Evolutionary conservation across 345 rosid species (phyloP).

Genomic region (Linum lewisii): DNA sequence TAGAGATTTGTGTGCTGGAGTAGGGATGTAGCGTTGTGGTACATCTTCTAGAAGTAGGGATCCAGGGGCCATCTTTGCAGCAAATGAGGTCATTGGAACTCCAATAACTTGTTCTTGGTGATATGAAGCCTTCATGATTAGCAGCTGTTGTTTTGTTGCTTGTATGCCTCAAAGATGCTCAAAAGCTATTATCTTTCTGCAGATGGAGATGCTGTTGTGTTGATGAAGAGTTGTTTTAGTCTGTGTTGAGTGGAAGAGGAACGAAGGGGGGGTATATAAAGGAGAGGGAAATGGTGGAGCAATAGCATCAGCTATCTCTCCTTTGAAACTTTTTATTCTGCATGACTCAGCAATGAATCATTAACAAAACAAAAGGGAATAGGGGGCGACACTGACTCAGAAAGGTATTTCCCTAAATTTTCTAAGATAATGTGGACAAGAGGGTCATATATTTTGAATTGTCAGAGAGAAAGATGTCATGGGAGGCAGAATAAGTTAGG

Average conservation of each 20-base stretch:
- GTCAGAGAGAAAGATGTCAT: too few relatives aligned
- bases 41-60: constrained; percentile 19
- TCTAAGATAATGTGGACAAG: background rate
- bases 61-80: constrained; percentile 24
- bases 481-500: too few relatives aligned
- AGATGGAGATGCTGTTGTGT: background rate
- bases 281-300: background rate
- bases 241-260: background rate
- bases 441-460: too few relatives aligned
- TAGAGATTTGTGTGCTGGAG: constrained; percentile 25
- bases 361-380: constrained; percentile 13
- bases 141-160: background rate
- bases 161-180: too few relatives aligned
- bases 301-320: constrained; percentile 7
- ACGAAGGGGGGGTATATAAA: constrained; percentile 10
- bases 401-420: background rate
- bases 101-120: constrained; percentile 18
- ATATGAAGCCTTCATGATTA: constrained; percentile 23
- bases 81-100: constrained; percentile 14
- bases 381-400: constrained; percentile 3
- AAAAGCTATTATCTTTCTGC: too few relatives aligned
- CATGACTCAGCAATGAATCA: constrained; percentile 27
- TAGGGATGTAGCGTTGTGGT: constrained; percentile 21
- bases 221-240: constrained; percentile 6
- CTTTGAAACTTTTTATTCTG: constrained; percentile 5